phyloP scores from a whole-genome alignment of 495 filamentous ascomycete genomes.

The Astrocystis sublimbata region DNA sequence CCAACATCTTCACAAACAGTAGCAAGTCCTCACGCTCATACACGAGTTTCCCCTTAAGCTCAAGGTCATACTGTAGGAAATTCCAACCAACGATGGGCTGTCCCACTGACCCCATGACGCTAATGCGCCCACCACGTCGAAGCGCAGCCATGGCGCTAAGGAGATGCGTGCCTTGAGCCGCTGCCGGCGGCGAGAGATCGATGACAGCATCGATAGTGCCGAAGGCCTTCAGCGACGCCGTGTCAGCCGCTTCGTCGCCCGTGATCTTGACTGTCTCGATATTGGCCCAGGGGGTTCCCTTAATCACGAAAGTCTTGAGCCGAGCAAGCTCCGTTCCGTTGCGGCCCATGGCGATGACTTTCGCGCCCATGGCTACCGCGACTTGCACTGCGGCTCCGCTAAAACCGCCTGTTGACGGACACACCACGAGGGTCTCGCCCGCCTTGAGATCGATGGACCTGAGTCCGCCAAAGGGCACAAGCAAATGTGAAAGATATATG shows the following conservation, averaged over 20 bases:
- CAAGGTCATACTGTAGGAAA: slow-evolving; percentile 28
- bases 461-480: slow-evolving; percentile 44
- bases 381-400: slow-evolving; percentile 46
- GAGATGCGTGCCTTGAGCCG: slow-evolving; percentile 6
- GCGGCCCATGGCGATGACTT: slow-evolving; percentile 50
- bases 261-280: slow-evolving; percentile 12
- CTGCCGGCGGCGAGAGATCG: slow-evolving; percentile 11
- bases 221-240: background rate
- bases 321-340: slow-evolving; percentile 34
- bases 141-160: slow-evolving; percentile 11
- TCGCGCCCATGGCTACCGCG: slow-evolving; percentile 53
- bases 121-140: slow-evolving; percentile 12
- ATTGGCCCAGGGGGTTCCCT: slow-evolving; percentile 7
- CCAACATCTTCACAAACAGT: slow-evolving; percentile 29
- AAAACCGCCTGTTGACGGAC: slow-evolving; percentile 50
- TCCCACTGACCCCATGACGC: slow-evolving; percentile 14
- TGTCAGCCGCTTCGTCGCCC: slow-evolving; percentile 5
- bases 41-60: slow-evolving; percentile 40
- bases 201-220: slow-evolving; percentile 8
- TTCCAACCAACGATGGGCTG: slow-evolving; percentile 9
- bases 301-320: slow-evolving; percentile 6
- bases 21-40: slow-evolving; percentile 29
- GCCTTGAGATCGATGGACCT: slow-evolving; percentile 46
- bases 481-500: slow-evolving; percentile 7
- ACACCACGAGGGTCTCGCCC: slow-evolving; percentile 52